Conservation (phyloP, 2,329 filamentous ascomycete species). For the Zelopaecilomyces penicillatus region DNA sequence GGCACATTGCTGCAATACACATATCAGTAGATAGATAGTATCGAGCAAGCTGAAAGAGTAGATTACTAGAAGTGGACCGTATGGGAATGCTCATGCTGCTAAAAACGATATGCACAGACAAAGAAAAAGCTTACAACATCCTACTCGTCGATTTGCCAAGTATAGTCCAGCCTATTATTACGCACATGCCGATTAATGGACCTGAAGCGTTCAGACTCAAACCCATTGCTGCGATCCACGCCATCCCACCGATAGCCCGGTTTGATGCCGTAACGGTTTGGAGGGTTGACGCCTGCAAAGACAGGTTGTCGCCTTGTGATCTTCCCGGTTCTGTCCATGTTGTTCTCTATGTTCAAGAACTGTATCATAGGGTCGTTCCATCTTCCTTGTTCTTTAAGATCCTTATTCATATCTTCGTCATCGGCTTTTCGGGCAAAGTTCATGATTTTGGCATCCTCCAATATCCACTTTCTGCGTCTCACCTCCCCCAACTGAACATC, state of each 20-base stretch:
- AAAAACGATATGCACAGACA: too few relatives aligned
- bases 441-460: slow-evolving; percentile 79
- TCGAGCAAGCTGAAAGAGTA: too few relatives aligned
- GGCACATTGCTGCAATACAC: too few relatives aligned
- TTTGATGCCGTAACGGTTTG: slow-evolving; percentile 88
- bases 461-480: slow-evolving; percentile 52
- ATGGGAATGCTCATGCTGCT: too few relatives aligned
- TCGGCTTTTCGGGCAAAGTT: slow-evolving; percentile 71
- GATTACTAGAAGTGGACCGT: too few relatives aligned
- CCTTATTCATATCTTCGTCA: slow-evolving; percentile 76
- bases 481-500: slow-evolving; percentile 72
- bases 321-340: slow-evolving; percentile 21
- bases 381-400: slow-evolving; percentile 64
- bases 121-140: too few relatives aligned
- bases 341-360: slow-evolving; percentile 54
- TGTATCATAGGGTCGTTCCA: slow-evolving; percentile 94
- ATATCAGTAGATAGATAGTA: too few relatives aligned
- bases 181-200: slow-evolving; percentile 71
- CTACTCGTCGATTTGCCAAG: slow-evolving; percentile 94
- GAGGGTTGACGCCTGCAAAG: slow-evolving; percentile 72
- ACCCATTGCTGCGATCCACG: slow-evolving; percentile 87
- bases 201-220: slow-evolving; percentile 88
- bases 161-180: slow-evolving; percentile 74
- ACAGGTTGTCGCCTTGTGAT: slow-evolving; percentile 46
- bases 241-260: slow-evolving; percentile 96